Base-by-base conservation (phyloP, 2,329 filamentous ascomycete genomes). In the Fusarium cyanostomum region DNA sequence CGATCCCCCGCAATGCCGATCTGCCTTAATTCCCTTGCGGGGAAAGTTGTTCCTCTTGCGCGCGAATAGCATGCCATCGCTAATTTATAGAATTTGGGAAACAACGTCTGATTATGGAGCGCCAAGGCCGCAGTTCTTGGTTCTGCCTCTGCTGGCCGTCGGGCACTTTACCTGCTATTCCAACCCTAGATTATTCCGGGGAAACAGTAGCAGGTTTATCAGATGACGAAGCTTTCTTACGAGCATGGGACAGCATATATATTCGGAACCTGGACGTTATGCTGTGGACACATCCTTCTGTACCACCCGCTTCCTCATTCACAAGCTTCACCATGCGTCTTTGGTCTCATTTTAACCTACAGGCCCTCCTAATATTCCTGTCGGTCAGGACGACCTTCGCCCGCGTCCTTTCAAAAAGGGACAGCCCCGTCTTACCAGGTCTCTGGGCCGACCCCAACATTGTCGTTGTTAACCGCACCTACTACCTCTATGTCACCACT, bases 361-460 rank as follows among this genome's bases (percentile, higher is more conserved):
- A 41, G 1, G 37, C 50, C 5, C 21, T 66, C 0, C 27, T 62
- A 41, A 35, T 28, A 0, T 51, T 52, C 9, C 41, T 66, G 0
- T 10, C 43, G 1, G 30, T 58, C 3, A 27, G 35, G 1, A 26
- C 35, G 3, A 13, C 41, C 0, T 37, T 49, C 6, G 41, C 56
- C 0, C 31, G 46, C 1, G 24, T 11, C 9, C 33, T 70, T 0
- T 10, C 33, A 11, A 69, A 70, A 12, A 55, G 66, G 5, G 55
- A 66, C 6, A 78, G 76, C 27, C 78, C 78, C 2, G 74, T 78
- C 2, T 58, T 81, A 0, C 60, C 73, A 0, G 78, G 79, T 8
- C 73, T 74, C 24, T 79, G 77, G 52, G 81, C 80, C 0, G 81
- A 82, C 41, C 81, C 81, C 12, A 82, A 83, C 66, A 79, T 82